Evolutionary conservation across 2,329 filamentous ascomycete species (phyloP).

Genomic region (Colletotrichum sansevieriae): DNA sequence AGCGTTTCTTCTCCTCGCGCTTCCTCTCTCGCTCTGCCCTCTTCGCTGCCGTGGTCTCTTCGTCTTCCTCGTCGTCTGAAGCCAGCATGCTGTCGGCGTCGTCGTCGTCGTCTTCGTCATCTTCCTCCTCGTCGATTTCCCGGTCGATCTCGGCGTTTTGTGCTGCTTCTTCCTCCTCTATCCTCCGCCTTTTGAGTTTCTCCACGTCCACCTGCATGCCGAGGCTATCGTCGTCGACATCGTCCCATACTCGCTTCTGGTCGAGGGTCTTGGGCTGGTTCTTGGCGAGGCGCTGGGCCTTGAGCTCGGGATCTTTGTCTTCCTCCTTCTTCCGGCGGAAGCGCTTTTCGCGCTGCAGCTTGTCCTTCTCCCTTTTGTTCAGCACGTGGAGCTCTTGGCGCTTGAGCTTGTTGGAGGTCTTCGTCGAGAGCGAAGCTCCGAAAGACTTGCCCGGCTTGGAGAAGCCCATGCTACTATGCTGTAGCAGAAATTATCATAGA

Average conservation of each 20-base stretch:
- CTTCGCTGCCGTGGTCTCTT: constrained; percentile 59
- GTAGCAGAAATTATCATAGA: fast-evolving
- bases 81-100: constrained; percentile 82
- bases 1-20: constrained; percentile 47
- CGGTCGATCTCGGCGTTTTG: constrained; percentile 55
- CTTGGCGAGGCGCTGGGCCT: constrained; percentile 77
- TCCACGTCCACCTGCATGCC: constrained; percentile 70
- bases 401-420: constrained; percentile 81
- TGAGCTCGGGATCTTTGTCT: constrained; percentile 82
- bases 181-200: constrained; percentile 68
- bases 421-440: constrained; percentile 54
- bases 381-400: constrained; percentile 83
- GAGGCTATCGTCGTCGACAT: constrained; percentile 72
- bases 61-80: constrained; percentile 68
- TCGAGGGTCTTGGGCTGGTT: constrained; percentile 89
- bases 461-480: constrained; percentile 38
- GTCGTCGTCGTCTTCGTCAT: constrained; percentile 64
- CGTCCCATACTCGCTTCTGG: constrained; percentile 91
- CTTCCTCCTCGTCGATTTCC: constrained; percentile 56
- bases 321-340: constrained; percentile 88
- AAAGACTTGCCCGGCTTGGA: constrained; percentile 43
- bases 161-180: constrained; percentile 66
- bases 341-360: constrained; percentile 80
- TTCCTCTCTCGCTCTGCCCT: constrained; percentile 54
- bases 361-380: constrained; percentile 82